Evolutionary conservation across 495 filamentous ascomycete species (phyloP), one percentile per base, ranked within the genome.

Genomic region (Chlorociboria aeruginascens): DNA sequence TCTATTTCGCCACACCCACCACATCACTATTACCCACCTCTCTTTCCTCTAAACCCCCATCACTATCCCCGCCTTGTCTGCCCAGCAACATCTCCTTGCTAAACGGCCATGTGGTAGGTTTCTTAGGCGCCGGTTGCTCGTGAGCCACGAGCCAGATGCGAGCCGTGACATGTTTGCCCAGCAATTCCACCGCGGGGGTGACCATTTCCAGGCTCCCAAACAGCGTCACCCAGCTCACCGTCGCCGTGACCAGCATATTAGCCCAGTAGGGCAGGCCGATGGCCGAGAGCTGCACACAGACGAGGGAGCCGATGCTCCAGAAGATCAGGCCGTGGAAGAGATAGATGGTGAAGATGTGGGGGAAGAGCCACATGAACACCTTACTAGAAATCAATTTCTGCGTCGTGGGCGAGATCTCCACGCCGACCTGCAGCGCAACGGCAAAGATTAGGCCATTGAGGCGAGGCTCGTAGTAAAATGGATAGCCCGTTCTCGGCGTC

Each of bases 291-390:
- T 45, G 32, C 11, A 61, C 48, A 30, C 49, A 54, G 6, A 58
- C 36, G 46, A 53, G 50, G 13, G 56, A 45, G n/a, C 64, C 64
- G 46, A 65, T 55, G 35, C 42, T 55, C 66, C 66, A 69, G 55
- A 65, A 64, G 11, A 66, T 53, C 17, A 69, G 48, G 52, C 65
- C 66, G 56, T 67, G 66, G 50, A 69, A 53, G 35, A 68, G 60
- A 50, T 69, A 69, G 38, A 69, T 67, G 43, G 64, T 68, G 54
- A 68, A 68, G 47, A 65, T 63, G 49, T 68, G 66, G 10, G 67
- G 67, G 60, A 70, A 68, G 12, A 69, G 45, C 49, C 53, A 51
- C 16, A 66, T 48, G 40, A 69, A 53, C 48, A 59, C 38, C 13
- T 51, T 57, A n/a, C 43, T 35, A 14, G 54, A 60, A 17, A 69